Evolutionary conservation across 1,139 yeast genomes (phyloP), one percentile per base, ranked within the genome.

Genomic region (Kodamaea fungicola): DNA sequence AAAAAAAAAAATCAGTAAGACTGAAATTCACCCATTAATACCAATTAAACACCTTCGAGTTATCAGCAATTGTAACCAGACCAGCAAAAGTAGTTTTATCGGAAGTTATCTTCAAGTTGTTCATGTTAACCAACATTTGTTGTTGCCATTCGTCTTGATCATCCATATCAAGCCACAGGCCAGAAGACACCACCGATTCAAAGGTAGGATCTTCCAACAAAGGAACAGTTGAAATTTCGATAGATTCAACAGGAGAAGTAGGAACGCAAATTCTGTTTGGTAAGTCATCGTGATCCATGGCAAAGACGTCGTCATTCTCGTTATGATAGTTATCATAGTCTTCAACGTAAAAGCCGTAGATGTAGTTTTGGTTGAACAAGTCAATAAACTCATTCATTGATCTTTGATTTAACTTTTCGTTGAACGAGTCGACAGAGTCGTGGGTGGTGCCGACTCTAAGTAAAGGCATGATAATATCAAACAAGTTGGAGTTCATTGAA

Each of bases 151-250:
- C 54, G n/a, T 51, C 52, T 28, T 58, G 60, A 28, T 61, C 66
- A 34, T 60, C 66, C 39, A 60, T 54, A 37, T 63, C 69, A 39
- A 61, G 61, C 69, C 70, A 64, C 19, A 66, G 61, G 41, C 54
- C 59, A 19, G 62, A 50, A 12, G 63, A 55, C 37, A 51, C 47
- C 21, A 53, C 50, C 8, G 66, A 58, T 31, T 61, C 64, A 31
- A 61, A 55, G 42, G 63, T 54, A 2, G 67, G 61, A 26, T 37
- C 42, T 22, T 31, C 40, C 24, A 37, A 32, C 16, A 37, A 37
- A 26, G 42, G 40, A 13, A 33, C 22, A 8, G 29, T 19, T 8
- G 26, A 23, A 4, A 23, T 8, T 13, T 42, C 45, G 21, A 36
- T 41, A 31, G 32, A 31, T 21, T 44, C 41, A 22, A 34, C 37